Evolutionary conservation across 208 protist genomes (phyloP).

Genomic region (Vickermania ingenoplastis): DNA sequence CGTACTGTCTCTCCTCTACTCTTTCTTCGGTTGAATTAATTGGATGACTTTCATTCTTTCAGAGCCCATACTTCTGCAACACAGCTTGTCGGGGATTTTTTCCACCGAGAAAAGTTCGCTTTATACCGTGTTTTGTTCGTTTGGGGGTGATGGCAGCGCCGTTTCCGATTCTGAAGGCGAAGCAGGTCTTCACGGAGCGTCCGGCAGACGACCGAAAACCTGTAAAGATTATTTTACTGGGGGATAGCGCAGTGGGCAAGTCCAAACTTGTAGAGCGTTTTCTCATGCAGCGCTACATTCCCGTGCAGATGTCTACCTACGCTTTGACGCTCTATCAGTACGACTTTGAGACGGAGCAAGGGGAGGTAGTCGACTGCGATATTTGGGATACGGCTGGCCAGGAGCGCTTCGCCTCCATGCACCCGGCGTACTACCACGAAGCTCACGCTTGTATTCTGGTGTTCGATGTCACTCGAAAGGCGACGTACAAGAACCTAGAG

Average conservation of each 20-base stretch:
- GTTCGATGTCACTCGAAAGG: slow-evolving; percentile 92
- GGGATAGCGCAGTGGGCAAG: slow-evolving; percentile 95
- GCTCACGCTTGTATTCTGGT: slow-evolving; percentile 91
- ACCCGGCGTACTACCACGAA: slow-evolving; percentile 93
- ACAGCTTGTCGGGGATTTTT: too few species aligned
- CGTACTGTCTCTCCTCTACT: too few species aligned
- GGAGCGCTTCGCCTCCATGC: slow-evolving; percentile 89
- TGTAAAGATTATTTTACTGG: slow-evolving; percentile 92
- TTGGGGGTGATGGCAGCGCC: neutral
- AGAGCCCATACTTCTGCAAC: too few species aligned
- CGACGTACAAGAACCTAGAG: slow-evolving; percentile 94
- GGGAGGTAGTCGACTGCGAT: slow-evolving; percentile 72
- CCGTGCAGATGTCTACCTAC: slow-evolving; percentile 91
- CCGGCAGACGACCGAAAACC: slow-evolving; percentile 62
- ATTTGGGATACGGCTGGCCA: slow-evolving; percentile 92
- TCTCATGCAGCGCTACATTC: slow-evolving; percentile 90
- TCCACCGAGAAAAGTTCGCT: too few species aligned
- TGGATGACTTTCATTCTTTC: too few species aligned
- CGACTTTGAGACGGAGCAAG: slow-evolving; percentile 68
- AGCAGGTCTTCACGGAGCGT: slow-evolving; percentile 68
- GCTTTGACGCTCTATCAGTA: slow-evolving; percentile 90
- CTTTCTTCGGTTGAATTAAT: too few species aligned
- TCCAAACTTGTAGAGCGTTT: slow-evolving; percentile 94
- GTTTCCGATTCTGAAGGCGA: slow-evolving; percentile 41
- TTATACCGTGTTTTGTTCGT: too few species aligned